Evolutionary conservation across 441 rosid species (phyloP).

Genomic region (Croton setiger): DNA sequence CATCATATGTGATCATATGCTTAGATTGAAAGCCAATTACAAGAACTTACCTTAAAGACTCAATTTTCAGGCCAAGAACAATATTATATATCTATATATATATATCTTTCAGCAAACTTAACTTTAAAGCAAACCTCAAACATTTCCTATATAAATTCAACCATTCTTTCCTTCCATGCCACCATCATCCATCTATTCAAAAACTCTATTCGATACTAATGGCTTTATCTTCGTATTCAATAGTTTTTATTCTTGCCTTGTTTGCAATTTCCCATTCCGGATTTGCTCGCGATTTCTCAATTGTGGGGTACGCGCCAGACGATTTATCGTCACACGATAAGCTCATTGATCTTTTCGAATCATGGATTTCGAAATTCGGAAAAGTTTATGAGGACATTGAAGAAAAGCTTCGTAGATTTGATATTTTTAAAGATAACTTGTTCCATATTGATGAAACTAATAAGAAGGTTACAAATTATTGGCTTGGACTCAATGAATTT

Average conservation of each 20-base stretch:
- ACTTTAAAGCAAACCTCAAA: constrained; percentile 34
- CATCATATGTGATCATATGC: constrained; percentile 13
- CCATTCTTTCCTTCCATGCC: background rate
- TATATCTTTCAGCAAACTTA: background rate
- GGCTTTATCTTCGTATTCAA: constrained; percentile 34
- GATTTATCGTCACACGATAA: constrained; percentile 63
- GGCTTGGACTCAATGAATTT: constrained; percentile 85
- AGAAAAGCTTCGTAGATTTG: constrained; percentile 72
- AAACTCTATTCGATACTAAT: constrained; percentile 17
- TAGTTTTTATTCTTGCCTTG: constrained; percentile 26
- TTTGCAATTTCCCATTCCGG: constrained; percentile 12
- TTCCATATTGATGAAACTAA: constrained; percentile 82
- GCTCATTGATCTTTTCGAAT: constrained; percentile 75
- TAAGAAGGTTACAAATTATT: constrained; percentile 58
- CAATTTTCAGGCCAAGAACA: constrained; percentile 16
- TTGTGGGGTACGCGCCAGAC: constrained; percentile 63
- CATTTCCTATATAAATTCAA: constrained; percentile 28
- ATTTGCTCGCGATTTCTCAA: constrained; percentile 44
- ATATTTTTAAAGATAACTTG: constrained; percentile 76
- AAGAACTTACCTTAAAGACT: constrained; percentile 56
- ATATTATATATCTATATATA: background rate
- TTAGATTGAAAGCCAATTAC: constrained; percentile 33
- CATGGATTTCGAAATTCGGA: constrained; percentile 64
- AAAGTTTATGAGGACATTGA: constrained; percentile 65
- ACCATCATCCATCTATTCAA: background rate